These are phyloP conservation scores for Puccinellia tenuiflora DNA, from an alignment of 176 grass and related monocot species.

Conservation along the genomic window DNA sequence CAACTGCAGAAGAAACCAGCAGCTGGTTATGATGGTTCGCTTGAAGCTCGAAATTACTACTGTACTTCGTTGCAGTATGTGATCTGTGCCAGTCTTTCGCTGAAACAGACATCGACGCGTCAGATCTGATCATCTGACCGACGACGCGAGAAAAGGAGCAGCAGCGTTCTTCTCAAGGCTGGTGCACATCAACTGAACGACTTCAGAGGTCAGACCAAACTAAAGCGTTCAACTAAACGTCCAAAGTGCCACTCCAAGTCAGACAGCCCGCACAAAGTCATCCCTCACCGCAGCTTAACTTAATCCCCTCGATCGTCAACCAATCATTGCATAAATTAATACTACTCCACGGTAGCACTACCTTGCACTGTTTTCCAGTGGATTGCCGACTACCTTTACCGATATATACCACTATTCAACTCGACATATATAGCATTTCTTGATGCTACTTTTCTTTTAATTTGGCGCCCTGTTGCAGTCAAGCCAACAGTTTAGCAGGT, in stretches of 20 bases:
- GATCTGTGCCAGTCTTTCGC: not conserved
- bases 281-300: not conserved
- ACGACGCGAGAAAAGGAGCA: not conserved
- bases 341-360: not conserved
- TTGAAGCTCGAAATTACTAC: not conserved
- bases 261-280: not conserved
- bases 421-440: no score
- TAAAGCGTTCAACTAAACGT: no score
- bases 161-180: not conserved
- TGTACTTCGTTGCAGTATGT: no score
- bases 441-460: no score
- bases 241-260: not conserved
- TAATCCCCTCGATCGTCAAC: not conserved
- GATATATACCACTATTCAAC: no score
- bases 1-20: not conserved
- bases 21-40: not conserved
- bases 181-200: not conserved
- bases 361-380: not conserved
- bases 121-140: not conserved
- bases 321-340: not conserved
- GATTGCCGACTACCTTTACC: not conserved
- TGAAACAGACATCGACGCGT: not conserved
- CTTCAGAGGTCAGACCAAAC: not conserved
- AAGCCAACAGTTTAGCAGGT: conserved; percentile 2
- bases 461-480: not conserved